These are phyloP conservation scores for Fusarium algeriense DNA, from an alignment of 2,329 filamentous ascomycete genomes.

Conservation along the genomic window DNA sequence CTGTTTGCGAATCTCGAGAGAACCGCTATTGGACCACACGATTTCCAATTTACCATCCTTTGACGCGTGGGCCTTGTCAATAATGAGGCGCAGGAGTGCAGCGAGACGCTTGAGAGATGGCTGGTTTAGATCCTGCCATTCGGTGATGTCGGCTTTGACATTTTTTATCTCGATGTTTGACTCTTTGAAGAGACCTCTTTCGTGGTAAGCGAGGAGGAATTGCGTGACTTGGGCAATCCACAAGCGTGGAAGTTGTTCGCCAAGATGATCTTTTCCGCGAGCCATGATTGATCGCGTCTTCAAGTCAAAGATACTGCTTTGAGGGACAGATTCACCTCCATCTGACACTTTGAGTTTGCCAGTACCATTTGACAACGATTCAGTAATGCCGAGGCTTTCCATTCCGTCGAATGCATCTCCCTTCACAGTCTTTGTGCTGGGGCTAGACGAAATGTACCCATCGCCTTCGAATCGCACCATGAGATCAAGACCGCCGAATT, in stretches of 20 bases:
- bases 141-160: slow-evolving; percentile 46
- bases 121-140: slow-evolving; percentile 54
- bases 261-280: slow-evolving; percentile 44
- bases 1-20: slow-evolving; percentile 46
- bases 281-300: slow-evolving; percentile 55
- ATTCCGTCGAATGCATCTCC: slow-evolving; percentile 7
- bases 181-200: slow-evolving; percentile 49
- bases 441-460: slow-evolving; percentile 40
- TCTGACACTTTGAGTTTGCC: slow-evolving; percentile 29
- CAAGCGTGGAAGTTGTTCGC: slow-evolving; percentile 56
- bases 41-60: slow-evolving; percentile 44
- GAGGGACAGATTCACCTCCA: slow-evolving; percentile 48
- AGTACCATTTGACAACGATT: background rate
- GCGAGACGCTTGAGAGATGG: slow-evolving; percentile 48
- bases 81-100: slow-evolving; percentile 40
- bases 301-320: slow-evolving; percentile 56
- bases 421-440: background rate
- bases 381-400: slow-evolving; percentile 14
- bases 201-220: slow-evolving; percentile 58
- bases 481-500: slow-evolving; percentile 58
- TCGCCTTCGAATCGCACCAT: slow-evolving; percentile 49
- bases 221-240: slow-evolving; percentile 57
- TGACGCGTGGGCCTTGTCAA: slow-evolving; percentile 15
- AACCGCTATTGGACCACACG: slow-evolving; percentile 15
- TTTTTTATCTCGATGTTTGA: slow-evolving; percentile 52